Evolutionary conservation across 805 yeast species (phyloP), one percentile per base, ranked within the genome.

Genomic region (Starmerella bacillaris): DNA sequence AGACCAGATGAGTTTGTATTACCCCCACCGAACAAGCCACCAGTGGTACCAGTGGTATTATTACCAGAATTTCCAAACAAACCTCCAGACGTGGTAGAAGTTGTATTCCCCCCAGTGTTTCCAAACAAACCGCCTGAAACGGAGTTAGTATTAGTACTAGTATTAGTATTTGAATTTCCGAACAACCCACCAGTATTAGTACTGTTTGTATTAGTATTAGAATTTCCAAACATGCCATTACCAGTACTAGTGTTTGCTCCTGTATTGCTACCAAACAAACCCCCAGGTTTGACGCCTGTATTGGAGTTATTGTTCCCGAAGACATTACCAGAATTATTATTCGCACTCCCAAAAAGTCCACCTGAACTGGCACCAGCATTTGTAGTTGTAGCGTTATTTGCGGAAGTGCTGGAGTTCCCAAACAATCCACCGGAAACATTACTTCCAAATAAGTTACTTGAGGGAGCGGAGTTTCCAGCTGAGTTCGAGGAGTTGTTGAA

Each of bases 171-270:
- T 2, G 44, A 15, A 20, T 34, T 41, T 34, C 49, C 48, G 33
- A 46, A 47, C 9, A 43, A 33, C 5, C 50, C 48, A 11, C 53
- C 50, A 14, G 38, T 26, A 18, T 39, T 24, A 4, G 41, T 12
- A 16, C 34, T 15, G 14, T 14, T 22, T 15, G 34, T 18, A 14
- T 37, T 30, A 6, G 32, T 6, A 17, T 34, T 37, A 8, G 29
- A 22, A 24, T 12, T 17, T 15, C 53, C 56, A 41, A 51, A 50
- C 6, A 50, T 40, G 8, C 57, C 55, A n/a, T 57, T 53, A 18
- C 48, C 27, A 12, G 36, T 21, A 15, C 27, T 19, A 16, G 33
- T 9, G 20, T 18, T 20, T 16, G 6, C 9, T 16, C 31, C n/a
- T 9, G 11, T 20, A 14, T 30, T 35, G 36, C 44, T 19, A 33